Conservation (phyloP, 176 grass and related monocot genomes). For the Alopecurus myosuroides region DNA sequence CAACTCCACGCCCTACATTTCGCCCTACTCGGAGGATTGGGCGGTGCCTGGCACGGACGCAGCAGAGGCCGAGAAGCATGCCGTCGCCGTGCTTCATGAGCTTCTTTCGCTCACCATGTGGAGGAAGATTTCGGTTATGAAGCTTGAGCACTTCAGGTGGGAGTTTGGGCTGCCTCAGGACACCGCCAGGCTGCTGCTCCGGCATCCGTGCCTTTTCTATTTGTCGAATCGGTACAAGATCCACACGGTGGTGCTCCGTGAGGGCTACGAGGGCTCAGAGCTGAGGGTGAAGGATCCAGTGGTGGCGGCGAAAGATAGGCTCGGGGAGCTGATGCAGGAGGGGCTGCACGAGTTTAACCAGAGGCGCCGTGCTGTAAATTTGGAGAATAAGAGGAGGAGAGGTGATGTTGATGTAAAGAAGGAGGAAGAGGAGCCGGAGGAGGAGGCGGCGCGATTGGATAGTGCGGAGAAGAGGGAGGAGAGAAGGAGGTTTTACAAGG, state of each 20-base stretch:
- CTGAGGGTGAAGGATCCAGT: slow-evolving; percentile 71
- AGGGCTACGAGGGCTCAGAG: slow-evolving; percentile 63
- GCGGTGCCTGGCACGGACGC: background rate
- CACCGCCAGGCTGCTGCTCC: slow-evolving; percentile 51
- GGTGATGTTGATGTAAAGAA: slow-evolving; percentile 62
- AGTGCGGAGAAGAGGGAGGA: slow-evolving; percentile 65
- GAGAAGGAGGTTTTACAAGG: slow-evolving; percentile 71
- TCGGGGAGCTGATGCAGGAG: slow-evolving; percentile 92
- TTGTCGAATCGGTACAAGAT: slow-evolving; percentile 82
- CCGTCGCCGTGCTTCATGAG: slow-evolving; percentile 66
- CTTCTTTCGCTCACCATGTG: slow-evolving; percentile 70
- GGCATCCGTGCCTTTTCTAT: slow-evolving; percentile 78
- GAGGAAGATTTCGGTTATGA: slow-evolving; percentile 79
- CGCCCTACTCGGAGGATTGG: slow-evolving; percentile 54
- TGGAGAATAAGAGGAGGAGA: slow-evolving; percentile 78
- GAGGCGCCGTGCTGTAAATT: slow-evolving; percentile 35
- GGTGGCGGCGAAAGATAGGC: slow-evolving; percentile 58
- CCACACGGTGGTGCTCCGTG: slow-evolving; percentile 69
- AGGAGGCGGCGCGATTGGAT: slow-evolving; percentile 26
- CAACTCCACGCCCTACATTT: slow-evolving; percentile 75
- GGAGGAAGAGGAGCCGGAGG: slow-evolving; percentile 32
- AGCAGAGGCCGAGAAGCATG: slow-evolving; percentile 47
- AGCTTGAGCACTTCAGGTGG: slow-evolving; percentile 87
- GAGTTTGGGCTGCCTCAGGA: slow-evolving; percentile 69
- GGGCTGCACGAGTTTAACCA: slow-evolving; percentile 82